Evolutionary conservation across 805 yeast species (phyloP), one percentile per base, ranked within the genome.

Genomic region (Yarrowia keelungensis): DNA sequence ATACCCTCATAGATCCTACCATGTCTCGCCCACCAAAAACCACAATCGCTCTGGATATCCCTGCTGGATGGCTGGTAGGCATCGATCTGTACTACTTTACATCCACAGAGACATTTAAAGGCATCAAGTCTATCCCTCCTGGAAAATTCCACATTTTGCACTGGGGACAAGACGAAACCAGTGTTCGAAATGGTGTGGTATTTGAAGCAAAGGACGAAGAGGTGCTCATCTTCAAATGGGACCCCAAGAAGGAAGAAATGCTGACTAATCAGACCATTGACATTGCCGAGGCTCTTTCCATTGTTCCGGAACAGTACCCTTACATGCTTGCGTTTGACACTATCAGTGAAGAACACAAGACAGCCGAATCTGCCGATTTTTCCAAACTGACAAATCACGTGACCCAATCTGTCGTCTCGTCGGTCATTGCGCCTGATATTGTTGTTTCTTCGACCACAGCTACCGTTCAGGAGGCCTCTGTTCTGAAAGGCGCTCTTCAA

Each of bases 61-160:
- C 84, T 0, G 64, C 70, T 5, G 75, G 71, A n/a, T 78, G 80
- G 77, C 70, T 78, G 1, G 74, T 79, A 0, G 89, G 89, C 0
- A 80, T 85, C 35, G 88, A 86, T 70, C 74, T 82, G 22, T 83
- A 80, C 70, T 85, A 83, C 73, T 84, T 85, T 78, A 78, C 77
- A 43, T 73, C 83, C 9, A 81, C 79, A 35, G 42, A 32, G 5
- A 68, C 76, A 2, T 77, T 85, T 32, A 78, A 76, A 69, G 91
- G 91, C 0, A 80, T 88, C 71, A 86, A 86, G 71, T 75, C 77
- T 16, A 77, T 88, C 4, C 81, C 85, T 0, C 69, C 74, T 3
- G 91, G 91, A 0, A 5, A 26, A 15, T 58, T 81, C 0, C 91
- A 88, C 75, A 75, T 86, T 1, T 71, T 87, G 12, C 91, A 88